These are phyloP conservation scores for Aspergillus sclerotiicarbonarius DNA, from an alignment of 495 filamentous ascomycete genomes.

Conservation along the genomic window DNA sequence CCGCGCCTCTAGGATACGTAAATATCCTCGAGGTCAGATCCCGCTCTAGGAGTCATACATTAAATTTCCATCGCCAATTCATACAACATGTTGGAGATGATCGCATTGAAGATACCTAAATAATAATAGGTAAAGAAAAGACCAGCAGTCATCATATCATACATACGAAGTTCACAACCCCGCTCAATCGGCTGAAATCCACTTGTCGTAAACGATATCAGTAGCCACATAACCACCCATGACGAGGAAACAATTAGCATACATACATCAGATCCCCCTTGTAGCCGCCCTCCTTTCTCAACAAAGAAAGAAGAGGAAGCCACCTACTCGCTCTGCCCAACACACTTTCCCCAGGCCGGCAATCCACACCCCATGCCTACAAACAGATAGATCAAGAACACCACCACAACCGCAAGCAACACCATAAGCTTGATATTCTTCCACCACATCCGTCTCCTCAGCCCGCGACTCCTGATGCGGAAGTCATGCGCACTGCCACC, in stretches of 20 bases:
- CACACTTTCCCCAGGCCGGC: constrained; percentile 56
- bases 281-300: not conserved
- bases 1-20: too few species aligned
- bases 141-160: not conserved
- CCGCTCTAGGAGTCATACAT: too few species aligned
- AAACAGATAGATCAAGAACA: constrained; percentile 80
- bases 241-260: not conserved
- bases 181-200: not conserved
- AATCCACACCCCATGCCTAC: constrained; percentile 73
- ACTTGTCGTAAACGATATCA: not conserved
- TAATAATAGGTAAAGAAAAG: not conserved
- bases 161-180: not conserved
- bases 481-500: constrained; percentile 87
- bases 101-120: not conserved
- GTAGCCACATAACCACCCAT: not conserved
- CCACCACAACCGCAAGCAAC: constrained; percentile 73
- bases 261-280: not conserved
- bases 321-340: constrained; percentile 28
- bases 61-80: too few species aligned
- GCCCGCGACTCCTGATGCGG: constrained; percentile 72
- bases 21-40: too few species aligned
- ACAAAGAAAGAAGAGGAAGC: not conserved
- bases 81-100: not conserved
- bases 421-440: constrained; percentile 97
- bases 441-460: constrained; percentile 98